A percentile compares a stretch with the other conserved stretches of the same genome.
Evolutionary conservation across 1,284 basidiomycete species (phyloP).

Genomic region (Rhodotorula sp.): DNA sequence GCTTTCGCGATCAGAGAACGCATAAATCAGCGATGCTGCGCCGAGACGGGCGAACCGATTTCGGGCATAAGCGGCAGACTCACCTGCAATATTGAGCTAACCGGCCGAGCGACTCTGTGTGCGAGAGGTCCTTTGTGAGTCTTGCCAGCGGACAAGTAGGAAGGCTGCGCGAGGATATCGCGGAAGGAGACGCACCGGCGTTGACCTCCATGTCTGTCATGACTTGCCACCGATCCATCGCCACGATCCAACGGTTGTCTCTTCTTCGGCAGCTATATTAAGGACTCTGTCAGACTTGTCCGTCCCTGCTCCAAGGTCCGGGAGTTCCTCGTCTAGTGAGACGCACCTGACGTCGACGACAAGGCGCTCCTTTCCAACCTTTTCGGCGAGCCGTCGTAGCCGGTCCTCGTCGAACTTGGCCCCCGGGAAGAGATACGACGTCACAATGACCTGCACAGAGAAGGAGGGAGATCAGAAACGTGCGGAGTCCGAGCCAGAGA

Average conservation of each 20-base stretch:
- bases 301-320: no score
- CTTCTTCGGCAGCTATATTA: slow-evolving; percentile 77
- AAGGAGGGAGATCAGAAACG: neutral
- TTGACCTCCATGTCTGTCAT: slow-evolving; percentile 91
- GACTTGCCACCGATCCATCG: slow-evolving; percentile 99
- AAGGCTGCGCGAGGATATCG: slow-evolving; percentile 2
- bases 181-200: slow-evolving; percentile 57
- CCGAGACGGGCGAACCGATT: no score
- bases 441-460: slow-evolving; percentile 78
- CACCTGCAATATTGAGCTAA: slow-evolving; percentile 75
- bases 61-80: slow-evolving; percentile 10
- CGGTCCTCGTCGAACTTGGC: slow-evolving; percentile 74
- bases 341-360: slow-evolving; percentile 89
- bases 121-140: neutral
- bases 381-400: slow-evolving; percentile 63
- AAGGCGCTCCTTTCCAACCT: slow-evolving; percentile 77
- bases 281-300: no score
- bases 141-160: no score
- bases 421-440: slow-evolving; percentile 87
- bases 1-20: slow-evolving; percentile 52
- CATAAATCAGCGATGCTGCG: neutral
- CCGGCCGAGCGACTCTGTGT: slow-evolving; percentile 65
- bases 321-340: neutral
- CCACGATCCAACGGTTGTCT: slow-evolving; percentile 81
- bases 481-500: neutral